phyloP scores from a whole-genome alignment of 345 rosid species.

The Mercurialis annua region DNA sequence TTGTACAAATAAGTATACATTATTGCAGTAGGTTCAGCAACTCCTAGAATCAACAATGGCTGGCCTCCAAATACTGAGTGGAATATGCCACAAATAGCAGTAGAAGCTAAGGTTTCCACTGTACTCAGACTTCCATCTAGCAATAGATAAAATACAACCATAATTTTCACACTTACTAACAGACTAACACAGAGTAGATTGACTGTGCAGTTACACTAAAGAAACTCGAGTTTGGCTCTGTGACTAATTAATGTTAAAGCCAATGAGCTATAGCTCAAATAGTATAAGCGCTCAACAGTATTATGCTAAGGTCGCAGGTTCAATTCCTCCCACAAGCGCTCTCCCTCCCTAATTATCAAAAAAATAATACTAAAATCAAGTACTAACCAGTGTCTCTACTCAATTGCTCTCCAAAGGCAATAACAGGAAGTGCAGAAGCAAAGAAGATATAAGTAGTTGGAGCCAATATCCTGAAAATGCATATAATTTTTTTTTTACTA shows the following conservation, averaged over 20 bases:
- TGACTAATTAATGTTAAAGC: background rate
- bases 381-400: conserved; percentile 67
- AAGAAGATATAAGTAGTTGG: conserved; percentile 75
- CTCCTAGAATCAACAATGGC: conserved; percentile 77
- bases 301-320: too few relatives aligned
- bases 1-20: conserved; percentile 81
- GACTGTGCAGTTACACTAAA: background rate
- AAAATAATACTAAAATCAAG: background rate
- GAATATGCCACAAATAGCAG: conserved; percentile 74
- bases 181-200: conserved; percentile 1
- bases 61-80: conserved; percentile 86
- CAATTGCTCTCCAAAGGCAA: conserved; percentile 86
- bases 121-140: conserved; percentile 69
- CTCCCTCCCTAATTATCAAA: too few relatives aligned
- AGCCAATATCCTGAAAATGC: conserved; percentile 52
- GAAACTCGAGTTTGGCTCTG: too few relatives aligned
- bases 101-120: conserved; percentile 73
- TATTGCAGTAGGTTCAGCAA: conserved; percentile 84
- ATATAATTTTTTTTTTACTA: background rate
- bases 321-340: too few relatives aligned
- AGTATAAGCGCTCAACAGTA: too few relatives aligned
- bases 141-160: conserved; percentile 10
- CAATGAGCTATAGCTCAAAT: too few relatives aligned
- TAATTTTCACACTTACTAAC: conserved; percentile 7
- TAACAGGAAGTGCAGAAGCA: conserved; percentile 85